Percentiles rank a stretch among this genome's conserved stretches.
These are phyloP conservation scores for Coprinellus micaceus DNA, from an alignment of 768 basidiomycete species.

Conservation along the genomic window DNA sequence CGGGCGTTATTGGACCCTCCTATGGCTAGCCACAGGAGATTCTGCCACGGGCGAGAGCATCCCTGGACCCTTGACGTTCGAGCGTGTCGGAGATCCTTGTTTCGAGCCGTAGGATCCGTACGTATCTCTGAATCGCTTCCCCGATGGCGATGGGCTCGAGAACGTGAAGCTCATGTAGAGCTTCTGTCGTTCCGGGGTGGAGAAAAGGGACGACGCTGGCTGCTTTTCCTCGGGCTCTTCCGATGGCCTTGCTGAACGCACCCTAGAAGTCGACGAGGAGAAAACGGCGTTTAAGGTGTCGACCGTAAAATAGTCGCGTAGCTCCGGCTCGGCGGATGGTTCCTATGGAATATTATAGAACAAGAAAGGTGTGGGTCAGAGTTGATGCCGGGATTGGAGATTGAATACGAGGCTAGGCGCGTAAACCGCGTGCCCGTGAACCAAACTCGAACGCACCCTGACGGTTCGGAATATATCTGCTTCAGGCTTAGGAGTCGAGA, in stretches of 20 bases:
- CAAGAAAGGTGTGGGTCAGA: not conserved
- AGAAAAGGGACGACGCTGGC: slow-evolving; percentile 42
- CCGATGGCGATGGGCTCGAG: slow-evolving; percentile 64
- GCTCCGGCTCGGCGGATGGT: slow-evolving; percentile 50
- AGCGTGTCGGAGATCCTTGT: slow-evolving; percentile 26
- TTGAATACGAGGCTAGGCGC: not conserved
- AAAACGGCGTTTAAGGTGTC: slow-evolving; percentile 28
- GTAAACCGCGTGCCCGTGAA: no score
- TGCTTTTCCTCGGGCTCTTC: slow-evolving; percentile 23
- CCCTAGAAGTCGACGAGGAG: slow-evolving; percentile 18
- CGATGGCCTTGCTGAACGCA: not conserved
- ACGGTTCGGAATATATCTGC: slow-evolving; percentile 24
- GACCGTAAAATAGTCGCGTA: slow-evolving; percentile 52
- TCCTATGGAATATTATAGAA: slow-evolving; percentile 35
- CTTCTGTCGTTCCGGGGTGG: slow-evolving; percentile 70
- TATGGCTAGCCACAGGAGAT: no score
- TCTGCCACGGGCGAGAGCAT: not conserved
- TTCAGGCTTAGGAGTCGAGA: slow-evolving; percentile 22
- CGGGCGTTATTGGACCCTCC: no score
- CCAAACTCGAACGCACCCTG: slow-evolving; percentile 39
- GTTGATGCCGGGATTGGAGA: slow-evolving; percentile 10
- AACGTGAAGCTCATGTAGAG: slow-evolving; percentile 79
- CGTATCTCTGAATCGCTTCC: slow-evolving; percentile 46
- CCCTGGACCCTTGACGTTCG: not conserved
- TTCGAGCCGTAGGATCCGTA: slow-evolving; percentile 29